Evolutionary conservation across 805 yeast genomes (phyloP), one percentile per base, ranked within the genome.

Genomic region (Brettanomyces naardenensis): DNA sequence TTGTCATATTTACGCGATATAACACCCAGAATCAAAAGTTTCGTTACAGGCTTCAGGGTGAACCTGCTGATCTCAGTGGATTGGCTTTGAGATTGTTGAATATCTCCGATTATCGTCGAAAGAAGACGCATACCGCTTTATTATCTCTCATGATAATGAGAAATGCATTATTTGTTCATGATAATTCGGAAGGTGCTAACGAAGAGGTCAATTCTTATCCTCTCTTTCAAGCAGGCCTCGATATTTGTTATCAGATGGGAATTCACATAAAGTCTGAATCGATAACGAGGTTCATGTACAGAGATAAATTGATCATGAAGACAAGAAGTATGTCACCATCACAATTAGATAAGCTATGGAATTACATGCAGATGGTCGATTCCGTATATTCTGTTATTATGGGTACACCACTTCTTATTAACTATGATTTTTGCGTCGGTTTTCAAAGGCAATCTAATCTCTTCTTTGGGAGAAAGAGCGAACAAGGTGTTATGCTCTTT

Each of bases 401-500:
- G 6, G 43, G 40, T 9, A n/a, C 33, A 1, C 48, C 48, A 4
- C 36, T 47, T 10, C 14, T 45, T 14, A 43, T 49, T 19, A 36
- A 48, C 29, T 37, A 41, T 11, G 41, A 43, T 9, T 46, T 20
- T 28, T 39, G 43, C 18, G 40, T 40, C 32, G 44, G 34, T 7
- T 33, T 10, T 25, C 19, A 23, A 9, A 13, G 17, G 5, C 14
- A 18, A 15, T 29, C 35, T 26, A 4, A 18, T 31, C 13, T 11
- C 18, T 19, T 11, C 21, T 15, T 31, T 18, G 21, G 18, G 33
- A 31, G 9, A 13, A 6, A 15, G 17, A 18, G 21, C 13, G 17
- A 11, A 9, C 10, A 14, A 15, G 9, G 33, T 11, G 13, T 31
- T 15, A 7, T 15, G 13, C 9, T 31, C 10, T 11, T 11, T 10